Evolutionary conservation across 208 protist species (phyloP), one percentile per base, ranked within the genome.

Genomic region (Tritrichomonas musculus): DNA sequence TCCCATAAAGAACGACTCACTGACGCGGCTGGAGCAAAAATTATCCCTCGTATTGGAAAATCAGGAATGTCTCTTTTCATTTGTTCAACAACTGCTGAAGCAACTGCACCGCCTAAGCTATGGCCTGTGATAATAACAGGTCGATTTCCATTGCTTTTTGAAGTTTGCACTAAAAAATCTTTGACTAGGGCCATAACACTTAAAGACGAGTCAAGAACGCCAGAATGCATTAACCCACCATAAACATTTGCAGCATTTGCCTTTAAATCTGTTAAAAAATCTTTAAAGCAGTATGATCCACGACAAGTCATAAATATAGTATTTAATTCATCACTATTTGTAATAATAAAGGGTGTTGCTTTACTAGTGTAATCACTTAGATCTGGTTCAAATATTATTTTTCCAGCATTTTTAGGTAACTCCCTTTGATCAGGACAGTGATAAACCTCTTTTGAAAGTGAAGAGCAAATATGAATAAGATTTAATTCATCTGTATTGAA

Each of bases 381-480:
- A n/a, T 33, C 1, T 47, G 33, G 33, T 50, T 82, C 73, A 41
- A n/a, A 82, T n/a, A 82, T 41, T 30, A 82, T 50, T 17, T 82
- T 20, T 20, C 11, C 17, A 20, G 41, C 8, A 30, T 82, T 39
- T 82, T 82, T 82, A 50, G 73, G 73, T 25, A 82, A 30, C 17
- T 9, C 50, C 50, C 73, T 36, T 25, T 82, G 27, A 30, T 14
- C 33, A 30, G 11, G 4, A 30, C 50, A 33, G 20, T n/a, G 0
- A 50, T 82, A 82, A 50, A 82, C 73, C n/a, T 82, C 73, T 44
- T 50, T 82, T 82, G 73, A 47, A 50, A 82, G 73, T 25, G n/a
- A 50, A 30, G 73, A 33, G 20, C 41, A 82, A 50, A 47, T 39
- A 30, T 47, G 73, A 50, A 82, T 47, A 8, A 47, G 14, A 47